phyloP scores from a whole-genome alignment of 108 stramenopile species.

The Cylindrotheca fusiformis region DNA sequence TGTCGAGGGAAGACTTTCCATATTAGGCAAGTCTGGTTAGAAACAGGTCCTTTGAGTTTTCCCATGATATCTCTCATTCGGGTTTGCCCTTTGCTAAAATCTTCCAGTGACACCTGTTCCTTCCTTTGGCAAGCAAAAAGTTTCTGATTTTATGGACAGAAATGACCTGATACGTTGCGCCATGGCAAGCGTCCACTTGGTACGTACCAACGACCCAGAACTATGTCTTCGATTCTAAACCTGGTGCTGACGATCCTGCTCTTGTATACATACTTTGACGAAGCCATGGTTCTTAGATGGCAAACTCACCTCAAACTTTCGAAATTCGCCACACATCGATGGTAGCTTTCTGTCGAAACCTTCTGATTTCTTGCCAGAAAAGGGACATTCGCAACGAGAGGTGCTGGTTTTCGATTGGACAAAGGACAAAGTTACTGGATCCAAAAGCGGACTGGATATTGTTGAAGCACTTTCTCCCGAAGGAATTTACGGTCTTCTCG shows the following conservation, averaged over 20 bases:
- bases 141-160: slow-evolving; percentile 59
- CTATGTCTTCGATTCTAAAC: neutral
- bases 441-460: slow-evolving; percentile 42
- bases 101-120: slow-evolving; percentile 58
- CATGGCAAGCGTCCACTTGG: slow-evolving; percentile 90
- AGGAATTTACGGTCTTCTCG: slow-evolving; percentile 65
- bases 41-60: too few species aligned
- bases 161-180: slow-evolving; percentile 80
- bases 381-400: neutral
- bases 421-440: slow-evolving; percentile 56
- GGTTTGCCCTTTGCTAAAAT: too few species aligned
- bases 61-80: too few species aligned
- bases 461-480: slow-evolving; percentile 61
- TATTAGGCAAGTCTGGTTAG: slow-evolving; percentile 41
- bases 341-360: slow-evolving; percentile 69
- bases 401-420: slow-evolving; percentile 62
- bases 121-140: slow-evolving; percentile 53
- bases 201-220: slow-evolving; percentile 22
- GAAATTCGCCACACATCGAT: slow-evolving; percentile 63
- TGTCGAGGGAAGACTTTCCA: slow-evolving; percentile 33
- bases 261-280: too few species aligned
- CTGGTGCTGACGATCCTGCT: too few species aligned
- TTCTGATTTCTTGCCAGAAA: slow-evolving; percentile 45
- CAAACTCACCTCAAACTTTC: slow-evolving; percentile 52
- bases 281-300: slow-evolving; percentile 88